phyloP scores from a whole-genome alignment of 1,284 basidiomycete genomes.

The Ceratobasidium theobromae region DNA sequence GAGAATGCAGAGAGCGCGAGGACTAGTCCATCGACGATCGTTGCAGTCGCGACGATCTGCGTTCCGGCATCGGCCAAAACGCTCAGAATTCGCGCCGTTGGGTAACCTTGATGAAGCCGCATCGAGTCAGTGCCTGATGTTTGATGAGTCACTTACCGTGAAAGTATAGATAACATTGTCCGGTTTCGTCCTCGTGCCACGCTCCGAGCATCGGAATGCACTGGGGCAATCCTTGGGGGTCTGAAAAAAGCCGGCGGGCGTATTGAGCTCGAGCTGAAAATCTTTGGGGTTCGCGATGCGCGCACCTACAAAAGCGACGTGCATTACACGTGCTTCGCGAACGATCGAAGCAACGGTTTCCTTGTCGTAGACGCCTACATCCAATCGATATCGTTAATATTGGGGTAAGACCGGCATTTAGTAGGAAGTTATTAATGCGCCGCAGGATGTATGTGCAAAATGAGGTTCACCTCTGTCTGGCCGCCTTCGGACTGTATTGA shows the following conservation, averaged over 20 bases:
- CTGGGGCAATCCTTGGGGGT: conserved; percentile 39
- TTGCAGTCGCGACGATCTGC: conserved; percentile 40
- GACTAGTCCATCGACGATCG: conserved; percentile 40
- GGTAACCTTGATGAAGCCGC: conserved; percentile 38
- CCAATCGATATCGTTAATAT: neutral
- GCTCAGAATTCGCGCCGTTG: conserved; percentile 39
- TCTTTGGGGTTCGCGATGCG: neutral
- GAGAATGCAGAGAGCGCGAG: conserved; percentile 40
- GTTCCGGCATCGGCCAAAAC: conserved; percentile 38
- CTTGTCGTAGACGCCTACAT: conserved; percentile 23
- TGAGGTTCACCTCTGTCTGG: conserved; percentile 7
- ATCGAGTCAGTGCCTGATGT: neutral
- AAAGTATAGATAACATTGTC: conserved; percentile 38
- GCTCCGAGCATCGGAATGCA: conserved; percentile 41
- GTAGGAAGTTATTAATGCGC: too few species aligned
- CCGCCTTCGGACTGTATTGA: conserved; percentile 24
- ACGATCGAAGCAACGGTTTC: conserved; percentile 37
- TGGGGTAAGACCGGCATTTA: neutral
- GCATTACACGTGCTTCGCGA: conserved; percentile 38
- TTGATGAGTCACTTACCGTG: conserved; percentile 35
- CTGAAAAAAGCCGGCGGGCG: neutral
- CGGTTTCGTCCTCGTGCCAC: conserved; percentile 38
- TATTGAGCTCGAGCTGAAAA: neutral
- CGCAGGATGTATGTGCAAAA: neutral
- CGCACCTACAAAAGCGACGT: conserved; percentile 38